Evolutionary conservation across 345 rosid genomes (phyloP).

Genomic region (Brassica rapa): DNA sequence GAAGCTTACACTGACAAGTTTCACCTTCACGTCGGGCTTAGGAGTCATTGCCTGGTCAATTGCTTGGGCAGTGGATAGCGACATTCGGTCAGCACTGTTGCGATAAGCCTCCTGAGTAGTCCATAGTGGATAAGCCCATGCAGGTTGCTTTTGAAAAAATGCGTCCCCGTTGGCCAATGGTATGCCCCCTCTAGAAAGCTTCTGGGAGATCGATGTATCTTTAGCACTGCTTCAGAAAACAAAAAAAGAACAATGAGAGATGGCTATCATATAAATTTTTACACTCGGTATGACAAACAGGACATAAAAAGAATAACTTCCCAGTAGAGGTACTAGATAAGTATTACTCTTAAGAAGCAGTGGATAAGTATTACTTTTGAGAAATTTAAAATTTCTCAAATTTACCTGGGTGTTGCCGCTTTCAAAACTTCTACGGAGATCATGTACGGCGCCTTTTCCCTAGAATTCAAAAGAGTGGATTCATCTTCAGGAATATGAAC

Average conservation of each 20-base stretch:
- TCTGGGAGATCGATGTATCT: slow-evolving; percentile 72
- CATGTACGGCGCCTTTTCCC: slow-evolving; percentile 98
- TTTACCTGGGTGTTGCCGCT: slow-evolving; percentile 77
- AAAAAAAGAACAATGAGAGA: slow-evolving; percentile 25
- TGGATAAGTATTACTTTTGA: neutral
- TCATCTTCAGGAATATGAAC: slow-evolving; percentile 98
- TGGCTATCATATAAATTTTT: neutral
- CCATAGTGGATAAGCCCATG: slow-evolving; percentile 99
- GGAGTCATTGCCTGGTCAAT: slow-evolving; percentile 99
- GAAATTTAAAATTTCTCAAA: slow-evolving; percentile 16
- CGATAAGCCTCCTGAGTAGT: slow-evolving; percentile 93
- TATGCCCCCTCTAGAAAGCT: slow-evolving; percentile 93
- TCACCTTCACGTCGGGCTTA: slow-evolving; percentile 67
- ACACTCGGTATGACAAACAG: neutral
- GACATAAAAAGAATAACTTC: neutral
- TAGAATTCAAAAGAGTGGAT: slow-evolving; percentile 92
- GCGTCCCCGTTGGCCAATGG: slow-evolving; percentile 98
- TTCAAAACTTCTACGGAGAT: slow-evolving; percentile 88
- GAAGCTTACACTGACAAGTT: slow-evolving; percentile 66
- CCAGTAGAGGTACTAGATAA: neutral
- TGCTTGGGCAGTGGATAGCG: slow-evolving; percentile 92
- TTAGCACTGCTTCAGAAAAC: slow-evolving; percentile 47
- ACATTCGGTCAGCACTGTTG: slow-evolving; percentile 95
- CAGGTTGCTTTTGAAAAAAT: slow-evolving; percentile 89
- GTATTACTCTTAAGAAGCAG: neutral